These are phyloP conservation scores for Salvia miltiorrhiza DNA, from an alignment of 257 asterid genomes.

Conservation along the genomic window DNA sequence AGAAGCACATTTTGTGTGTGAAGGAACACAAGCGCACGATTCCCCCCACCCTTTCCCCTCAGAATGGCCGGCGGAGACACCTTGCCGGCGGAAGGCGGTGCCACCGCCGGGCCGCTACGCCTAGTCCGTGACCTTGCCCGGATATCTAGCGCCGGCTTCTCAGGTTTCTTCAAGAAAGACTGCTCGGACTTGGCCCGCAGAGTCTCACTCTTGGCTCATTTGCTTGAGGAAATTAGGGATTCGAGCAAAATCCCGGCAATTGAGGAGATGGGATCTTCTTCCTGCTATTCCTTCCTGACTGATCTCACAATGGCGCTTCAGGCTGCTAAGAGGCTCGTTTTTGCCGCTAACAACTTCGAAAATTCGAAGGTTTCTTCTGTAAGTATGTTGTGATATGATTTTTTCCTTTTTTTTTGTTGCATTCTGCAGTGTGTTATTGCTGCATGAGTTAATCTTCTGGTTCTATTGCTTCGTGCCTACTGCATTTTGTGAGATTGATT, in stretches of 20 bases:
- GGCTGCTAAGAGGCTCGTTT: conserved; percentile 47
- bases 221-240: conserved; percentile 80
- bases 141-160: conserved; percentile 65
- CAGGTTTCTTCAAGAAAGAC: conserved; percentile 80
- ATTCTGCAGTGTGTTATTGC: neutral
- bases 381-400: conserved; percentile 4
- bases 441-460: no score
- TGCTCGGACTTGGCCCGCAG: conserved; percentile 79
- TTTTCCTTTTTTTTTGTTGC: neutral
- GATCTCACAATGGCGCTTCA: conserved; percentile 57
- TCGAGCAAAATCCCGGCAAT: conserved; percentile 22
- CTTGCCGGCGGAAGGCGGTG: conserved; percentile 31
- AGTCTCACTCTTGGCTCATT: conserved; percentile 68
- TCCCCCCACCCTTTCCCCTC: conserved; percentile 17
- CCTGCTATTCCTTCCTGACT: conserved; percentile 41
- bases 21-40: conserved; percentile 3
- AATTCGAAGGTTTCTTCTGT: conserved; percentile 41
- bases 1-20: conserved; percentile 34
- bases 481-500: no score
- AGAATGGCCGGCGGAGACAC: conserved; percentile 59
- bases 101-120: conserved; percentile 42
- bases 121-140: conserved; percentile 56
- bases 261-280: conserved; percentile 34
- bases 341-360: conserved; percentile 45
- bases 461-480: neutral